Evolutionary conservation across 2,329 filamentous ascomycete genomes (phyloP).

Genomic region (Drechslerella dactyloides): DNA sequence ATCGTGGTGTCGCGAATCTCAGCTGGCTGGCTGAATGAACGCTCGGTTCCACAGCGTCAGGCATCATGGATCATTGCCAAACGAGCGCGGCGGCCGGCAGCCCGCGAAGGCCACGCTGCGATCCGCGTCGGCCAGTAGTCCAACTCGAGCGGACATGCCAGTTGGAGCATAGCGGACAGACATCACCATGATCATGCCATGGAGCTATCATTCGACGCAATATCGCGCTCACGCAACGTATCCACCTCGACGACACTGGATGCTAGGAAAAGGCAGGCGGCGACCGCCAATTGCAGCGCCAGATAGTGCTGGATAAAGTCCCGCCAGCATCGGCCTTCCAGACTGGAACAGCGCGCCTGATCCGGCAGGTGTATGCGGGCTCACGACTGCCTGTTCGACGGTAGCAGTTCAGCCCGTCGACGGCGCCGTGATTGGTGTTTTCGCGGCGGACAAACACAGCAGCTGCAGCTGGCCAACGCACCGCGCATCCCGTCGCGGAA

Average conservation of each 20-base stretch:
- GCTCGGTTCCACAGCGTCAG: constrained; percentile 39
- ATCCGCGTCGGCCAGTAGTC: constrained; percentile 21
- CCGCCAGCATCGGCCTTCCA: constrained; percentile 43
- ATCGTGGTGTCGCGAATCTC: constrained; percentile 1
- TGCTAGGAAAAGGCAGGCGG: constrained; percentile 13
- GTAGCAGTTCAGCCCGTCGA: neutral
- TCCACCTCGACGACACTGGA: neutral
- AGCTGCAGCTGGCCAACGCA: constrained; percentile 13
- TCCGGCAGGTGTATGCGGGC: constrained; percentile 40
- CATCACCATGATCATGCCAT: neutral
- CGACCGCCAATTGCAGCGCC: constrained; percentile 1
- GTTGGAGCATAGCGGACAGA: neutral
- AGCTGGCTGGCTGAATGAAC: constrained; percentile 12
- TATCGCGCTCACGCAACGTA: neutral
- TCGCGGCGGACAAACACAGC: constrained; percentile 12
- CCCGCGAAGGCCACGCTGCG: constrained; percentile 3
- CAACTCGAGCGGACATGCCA: neutral
- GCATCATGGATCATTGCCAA: constrained; percentile 35
- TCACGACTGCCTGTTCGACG: constrained; percentile 3
- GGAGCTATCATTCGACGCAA: neutral
- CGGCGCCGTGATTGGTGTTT: neutral
- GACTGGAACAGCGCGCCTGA: constrained; percentile 40
- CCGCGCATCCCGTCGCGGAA: constrained; percentile 13
- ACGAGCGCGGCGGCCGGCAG: constrained; percentile 21
- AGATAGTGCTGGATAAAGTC: constrained; percentile 34